Base-by-base conservation (phyloP, 2,329 filamentous ascomycete species). In the Eutypella sp. region DNA sequence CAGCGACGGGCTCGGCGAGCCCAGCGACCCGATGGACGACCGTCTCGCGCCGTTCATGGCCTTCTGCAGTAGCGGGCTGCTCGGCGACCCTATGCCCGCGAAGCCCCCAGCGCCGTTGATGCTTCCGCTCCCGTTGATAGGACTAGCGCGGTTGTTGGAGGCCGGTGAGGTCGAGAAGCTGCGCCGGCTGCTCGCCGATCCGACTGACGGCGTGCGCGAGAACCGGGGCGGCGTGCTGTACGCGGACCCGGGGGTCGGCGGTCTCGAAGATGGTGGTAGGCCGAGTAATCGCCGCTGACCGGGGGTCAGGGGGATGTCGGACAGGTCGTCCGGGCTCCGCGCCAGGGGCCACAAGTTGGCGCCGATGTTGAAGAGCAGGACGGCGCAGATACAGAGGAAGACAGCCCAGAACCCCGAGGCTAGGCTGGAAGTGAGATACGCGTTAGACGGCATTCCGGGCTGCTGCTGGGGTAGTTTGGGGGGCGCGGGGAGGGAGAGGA, bases 281-380 rank as follows among this genome's bases (percentile, higher is more conserved):
- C 90, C 91, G 42, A 99, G 81, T 13, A 96, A 78, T 52, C 84
- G 78, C 50, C 92, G 86, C 71, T 97, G 93, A 11, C 84, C 82
- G n/a, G 88, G 84, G 1, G 92, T 96, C 54, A 99, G 78, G 50
- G 92, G 83, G 42, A 99, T 95, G 65, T 99, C 93, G 65, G 83
- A 74, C 52, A 96, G 78, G 51, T 90, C 79, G 65, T 97, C 93
- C 55, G 75, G 76, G 37, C 78, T 75, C 52, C 84, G 79, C 58
- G 89, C 67, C 11, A 96, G 76, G 2, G 92, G 93, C 39, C 82
- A 72, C 47, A 88, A 70, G 31, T 89, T 87, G 45, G 84, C 58
- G 51, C 72, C 62, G 44, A 95, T 86, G 67, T 95, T 95, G 58
- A 85, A 66, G 41, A 86, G 54, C 3, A 85, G 82, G 2, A 87